Conservation (phyloP, 2,329 filamentous ascomycete species). For the Zymoseptoria passerinii region DNA sequence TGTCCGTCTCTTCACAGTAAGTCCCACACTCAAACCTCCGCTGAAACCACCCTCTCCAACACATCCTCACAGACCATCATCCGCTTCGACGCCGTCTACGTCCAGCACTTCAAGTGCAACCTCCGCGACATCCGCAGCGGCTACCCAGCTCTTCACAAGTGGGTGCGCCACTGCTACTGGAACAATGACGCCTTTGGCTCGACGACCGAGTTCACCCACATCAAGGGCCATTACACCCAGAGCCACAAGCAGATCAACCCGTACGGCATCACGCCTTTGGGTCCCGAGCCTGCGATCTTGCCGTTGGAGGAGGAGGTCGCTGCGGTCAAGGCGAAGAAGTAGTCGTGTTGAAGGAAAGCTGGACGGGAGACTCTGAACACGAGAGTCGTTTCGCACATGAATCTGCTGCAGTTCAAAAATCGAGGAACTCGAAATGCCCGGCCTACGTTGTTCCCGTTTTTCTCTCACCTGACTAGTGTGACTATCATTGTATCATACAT, state of each 20-base stretch:
- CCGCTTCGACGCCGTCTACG: conserved; percentile 49
- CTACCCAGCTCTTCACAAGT: conserved; percentile 71
- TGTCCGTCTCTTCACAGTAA: conserved; percentile 41
- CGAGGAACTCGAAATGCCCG: too few species aligned
- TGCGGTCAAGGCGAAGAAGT: conserved; percentile 32
- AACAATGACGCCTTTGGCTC: conserved; percentile 65
- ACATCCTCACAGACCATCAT: conserved; percentile 45
- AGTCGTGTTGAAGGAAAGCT: background rate
- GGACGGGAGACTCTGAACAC: too few species aligned
- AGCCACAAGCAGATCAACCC: conserved; percentile 58
- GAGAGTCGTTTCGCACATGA: too few species aligned
- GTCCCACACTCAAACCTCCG: background rate
- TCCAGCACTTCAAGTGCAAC: conserved; percentile 67
- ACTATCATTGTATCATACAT: too few species aligned
- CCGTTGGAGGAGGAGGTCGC: conserved; percentile 68
- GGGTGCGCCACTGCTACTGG: conserved; percentile 83
- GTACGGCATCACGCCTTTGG: conserved; percentile 69
- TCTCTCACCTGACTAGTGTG: too few species aligned
- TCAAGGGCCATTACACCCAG: conserved; percentile 71
- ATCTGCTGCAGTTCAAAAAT: too few species aligned
- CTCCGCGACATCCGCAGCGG: conserved; percentile 74
- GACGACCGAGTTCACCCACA: conserved; percentile 89
- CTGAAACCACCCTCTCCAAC: too few species aligned
- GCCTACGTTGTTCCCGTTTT: too few species aligned
- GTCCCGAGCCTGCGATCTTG: conserved; percentile 75